Base-by-base conservation (phyloP, 106 monocot species). In the Acanthochlamys bracteata region DNA sequence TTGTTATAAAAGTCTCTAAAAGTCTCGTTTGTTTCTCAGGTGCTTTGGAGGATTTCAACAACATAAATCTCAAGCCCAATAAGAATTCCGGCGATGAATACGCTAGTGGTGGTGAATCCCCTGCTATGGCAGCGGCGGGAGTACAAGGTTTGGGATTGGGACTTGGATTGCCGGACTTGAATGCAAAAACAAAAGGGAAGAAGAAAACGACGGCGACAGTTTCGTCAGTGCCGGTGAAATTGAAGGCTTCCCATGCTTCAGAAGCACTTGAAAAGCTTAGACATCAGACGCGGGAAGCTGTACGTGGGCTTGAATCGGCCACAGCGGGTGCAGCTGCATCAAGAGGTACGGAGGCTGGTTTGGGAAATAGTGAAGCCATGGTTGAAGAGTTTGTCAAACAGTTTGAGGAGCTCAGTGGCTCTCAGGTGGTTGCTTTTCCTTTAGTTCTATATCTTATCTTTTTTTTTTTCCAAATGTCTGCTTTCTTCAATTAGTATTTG, bases 311-410 rank as follows among this genome's bases (percentile, higher is more conserved):
- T 25, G 72, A 76, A 72, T 65, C 71, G 47, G 71, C 63, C 0
- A 63, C 63, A 20, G 63, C 69, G 16, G 60, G 75, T 0, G 69
- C 65, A 7, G 63, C 51, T 12, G 47, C 13, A 8, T 10, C 57
- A 27, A 22, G 21, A 3, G 67, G 63, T 0, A 51, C 52, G 17
- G 25, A 25, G 15, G 70, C 43, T 40, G 64, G 19, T 49, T 39
- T 76, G 27, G 71, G 55, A 20, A 55, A 76, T 15, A 53, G 67
- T 10, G 81, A 81, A n/a, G 60, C 46, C 17, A 81, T 81, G 81
- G 76, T 81, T 10, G 76, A 81, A 46, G 81, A 81, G 23, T 76
- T 81, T 24, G 81, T 81, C 59, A 81, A 81, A 72, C 81, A 81
- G 73, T 81, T 81, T 23, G 76, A 68, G 69, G 68, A 76, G 54